Evolutionary conservation across 257 asterid species (phyloP).

Genomic region (Scutellaria barbata): DNA sequence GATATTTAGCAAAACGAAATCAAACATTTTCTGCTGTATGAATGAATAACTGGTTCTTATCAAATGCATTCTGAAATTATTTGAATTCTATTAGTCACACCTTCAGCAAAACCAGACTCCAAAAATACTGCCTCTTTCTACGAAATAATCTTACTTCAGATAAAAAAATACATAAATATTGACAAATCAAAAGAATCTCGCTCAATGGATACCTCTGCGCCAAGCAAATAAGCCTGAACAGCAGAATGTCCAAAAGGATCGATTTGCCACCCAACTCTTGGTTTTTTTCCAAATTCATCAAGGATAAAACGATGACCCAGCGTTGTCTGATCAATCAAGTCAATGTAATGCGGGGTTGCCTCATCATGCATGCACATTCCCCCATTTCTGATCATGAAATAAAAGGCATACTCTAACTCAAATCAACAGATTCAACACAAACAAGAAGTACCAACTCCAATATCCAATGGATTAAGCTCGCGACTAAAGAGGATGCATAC

Average conservation of each 20-base stretch:
- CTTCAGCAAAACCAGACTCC: conserved; percentile 11
- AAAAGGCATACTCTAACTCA: conserved; percentile 16
- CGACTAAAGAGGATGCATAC: conserved; percentile 34
- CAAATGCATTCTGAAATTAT: conserved; percentile 11
- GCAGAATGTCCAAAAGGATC: conserved; percentile 93
- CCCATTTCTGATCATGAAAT: conserved; percentile 60
- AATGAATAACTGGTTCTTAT: background rate
- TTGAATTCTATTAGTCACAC: background rate
- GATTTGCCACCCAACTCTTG: conserved; percentile 90
- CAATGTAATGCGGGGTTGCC: conserved; percentile 83
- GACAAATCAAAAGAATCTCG: conserved; percentile 15
- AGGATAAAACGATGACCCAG: conserved; percentile 71
- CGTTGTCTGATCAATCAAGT: conserved; percentile 83
- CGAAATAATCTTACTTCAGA: background rate
- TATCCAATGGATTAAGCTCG: background rate
- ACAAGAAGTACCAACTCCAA: conserved; percentile 9
- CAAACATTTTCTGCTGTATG: conserved; percentile 13
- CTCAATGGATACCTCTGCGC: conserved; percentile 68
- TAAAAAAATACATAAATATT: background rate
- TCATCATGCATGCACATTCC: conserved; percentile 94
- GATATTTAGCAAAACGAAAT: conserved; percentile 34
- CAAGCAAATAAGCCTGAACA: conserved; percentile 81
- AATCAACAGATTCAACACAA: background rate
- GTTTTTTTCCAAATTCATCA: conserved; percentile 63
- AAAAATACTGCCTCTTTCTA: background rate